A percentile compares a stretch with the other conserved stretches of the same genome.
phyloP scores from a whole-genome alignment of 208 protist species.

The Leishmania martiniquensis region DNA sequence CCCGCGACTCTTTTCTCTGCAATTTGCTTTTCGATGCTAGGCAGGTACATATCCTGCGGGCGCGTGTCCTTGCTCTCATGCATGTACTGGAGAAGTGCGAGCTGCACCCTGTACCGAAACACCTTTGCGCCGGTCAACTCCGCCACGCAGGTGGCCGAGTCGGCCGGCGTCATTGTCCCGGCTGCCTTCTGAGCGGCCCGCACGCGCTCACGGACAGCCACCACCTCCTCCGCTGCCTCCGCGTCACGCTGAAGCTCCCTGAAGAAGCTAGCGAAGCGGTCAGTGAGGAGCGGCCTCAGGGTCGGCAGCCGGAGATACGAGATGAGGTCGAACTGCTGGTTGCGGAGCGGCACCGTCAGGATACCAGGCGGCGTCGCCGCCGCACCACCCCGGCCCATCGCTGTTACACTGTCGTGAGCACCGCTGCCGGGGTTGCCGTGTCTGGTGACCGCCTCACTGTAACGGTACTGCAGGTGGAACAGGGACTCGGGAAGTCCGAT shows the following conservation, averaged over 20 bases:
- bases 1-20: constrained; percentile 1
- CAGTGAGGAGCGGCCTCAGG: constrained; percentile 74
- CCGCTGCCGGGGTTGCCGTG: not conserved
- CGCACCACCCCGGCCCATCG: not conserved
- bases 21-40: constrained; percentile 54
- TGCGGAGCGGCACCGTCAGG: constrained; percentile 46
- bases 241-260: constrained; percentile 51
- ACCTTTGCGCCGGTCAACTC: constrained; percentile 42
- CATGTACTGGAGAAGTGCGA: constrained; percentile 84
- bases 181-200: constrained; percentile 34
- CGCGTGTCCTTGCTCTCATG: constrained; percentile 84
- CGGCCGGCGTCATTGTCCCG: constrained; percentile 31
- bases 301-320: constrained; percentile 77
- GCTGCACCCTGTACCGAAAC: constrained; percentile 73
- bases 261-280: constrained; percentile 78
- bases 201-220: constrained; percentile 45
- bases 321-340: constrained; percentile 67
- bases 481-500: constrained; percentile 86
- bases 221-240: constrained; percentile 50
- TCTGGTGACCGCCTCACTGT: constrained; percentile 53
- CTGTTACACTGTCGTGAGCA: not conserved
- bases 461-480: constrained; percentile 81
- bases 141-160: constrained; percentile 38
- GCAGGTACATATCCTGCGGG: constrained; percentile 80
- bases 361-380: constrained; percentile 14